phyloP scores from a whole-genome alignment of 306 rosid genomes.

The Lotus japonicus region DNA sequence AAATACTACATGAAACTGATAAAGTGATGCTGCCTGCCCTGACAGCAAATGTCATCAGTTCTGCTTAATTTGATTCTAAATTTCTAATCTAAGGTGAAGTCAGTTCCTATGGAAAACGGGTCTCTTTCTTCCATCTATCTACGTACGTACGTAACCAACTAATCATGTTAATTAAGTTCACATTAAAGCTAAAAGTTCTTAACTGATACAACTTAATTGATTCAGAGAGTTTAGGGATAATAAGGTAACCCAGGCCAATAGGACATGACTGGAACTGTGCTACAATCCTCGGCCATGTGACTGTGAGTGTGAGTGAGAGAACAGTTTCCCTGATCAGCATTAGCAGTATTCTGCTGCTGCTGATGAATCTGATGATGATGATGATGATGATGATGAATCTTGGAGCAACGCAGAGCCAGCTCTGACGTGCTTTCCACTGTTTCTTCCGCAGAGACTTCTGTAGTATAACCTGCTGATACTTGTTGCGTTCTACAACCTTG shows the following conservation, averaged over 20 bases:
- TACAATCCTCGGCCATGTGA: conserved; percentile 38
- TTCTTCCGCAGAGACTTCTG: conserved; percentile 71
- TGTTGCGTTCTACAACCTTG: conserved; percentile 45
- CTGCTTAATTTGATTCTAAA: background rate
- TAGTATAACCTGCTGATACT: conserved; percentile 24
- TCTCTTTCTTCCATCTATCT: background rate
- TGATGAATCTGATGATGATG: conserved; percentile 30
- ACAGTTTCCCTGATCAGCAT: conserved; percentile 34
- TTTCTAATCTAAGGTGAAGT: no score
- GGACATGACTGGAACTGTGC: conserved; percentile 39
- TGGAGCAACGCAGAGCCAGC: conserved; percentile 32
- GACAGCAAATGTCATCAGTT: conserved; percentile 13
- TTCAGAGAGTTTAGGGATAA: conserved; percentile 29
- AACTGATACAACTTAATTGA: background rate
- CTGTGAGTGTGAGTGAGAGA: conserved; percentile 21
- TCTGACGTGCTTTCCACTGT: conserved; percentile 74
- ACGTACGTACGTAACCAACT: background rate
- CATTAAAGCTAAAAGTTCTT: background rate
- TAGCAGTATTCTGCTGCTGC: conserved; percentile 22
- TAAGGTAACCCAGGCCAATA: conserved; percentile 55
- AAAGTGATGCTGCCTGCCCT: background rate
- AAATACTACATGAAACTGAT: background rate
- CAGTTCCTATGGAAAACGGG: background rate
- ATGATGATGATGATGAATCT: conserved; percentile 22
- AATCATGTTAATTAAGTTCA: background rate